Conservation (phyloP, 306 rosid genomes). For the Lathyrus sativus region DNA sequence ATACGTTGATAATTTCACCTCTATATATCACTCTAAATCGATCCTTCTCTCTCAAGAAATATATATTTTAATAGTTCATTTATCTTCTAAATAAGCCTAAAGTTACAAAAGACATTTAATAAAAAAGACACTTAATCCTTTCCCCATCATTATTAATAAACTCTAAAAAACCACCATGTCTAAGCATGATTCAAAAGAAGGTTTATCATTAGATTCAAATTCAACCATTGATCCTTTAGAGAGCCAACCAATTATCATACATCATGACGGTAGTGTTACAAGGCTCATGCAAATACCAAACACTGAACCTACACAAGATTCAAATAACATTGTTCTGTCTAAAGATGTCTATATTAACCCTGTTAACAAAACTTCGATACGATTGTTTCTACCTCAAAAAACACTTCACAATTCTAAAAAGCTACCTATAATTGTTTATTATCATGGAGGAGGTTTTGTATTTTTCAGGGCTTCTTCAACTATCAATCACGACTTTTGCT, state of each 20-base stretch:
- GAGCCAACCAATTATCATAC: not conserved
- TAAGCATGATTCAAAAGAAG: not conserved
- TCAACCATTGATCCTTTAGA: not conserved
- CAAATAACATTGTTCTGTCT: conserved; percentile 17
- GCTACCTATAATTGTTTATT: conserved; percentile 41
- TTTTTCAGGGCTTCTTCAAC: conserved; percentile 29
- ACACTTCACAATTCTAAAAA: conserved; percentile 18
- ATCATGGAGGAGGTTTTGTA: conserved; percentile 50
- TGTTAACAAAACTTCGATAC: conserved; percentile 37
- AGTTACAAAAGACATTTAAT: too few relatives aligned
- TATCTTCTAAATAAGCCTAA: too few relatives aligned
- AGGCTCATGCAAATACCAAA: conserved; percentile 29
- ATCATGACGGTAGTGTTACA: conserved; percentile 33
- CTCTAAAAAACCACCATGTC: conserved; percentile 21
- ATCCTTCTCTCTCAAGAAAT: too few relatives aligned
- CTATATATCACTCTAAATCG: too few relatives aligned
- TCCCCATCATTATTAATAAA: too few relatives aligned
- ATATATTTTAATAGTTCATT: too few relatives aligned
- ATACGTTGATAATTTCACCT: too few relatives aligned
- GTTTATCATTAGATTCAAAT: not conserved
- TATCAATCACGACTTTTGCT: conserved; percentile 40
- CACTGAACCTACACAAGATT: conserved; percentile 30
- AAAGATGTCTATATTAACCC: conserved; percentile 45
- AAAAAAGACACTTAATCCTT: not conserved
- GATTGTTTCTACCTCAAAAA: conserved; percentile 42